Base-by-base conservation (phyloP, 2,329 filamentous ascomycete genomes). In the Fusarium sp. region DNA sequence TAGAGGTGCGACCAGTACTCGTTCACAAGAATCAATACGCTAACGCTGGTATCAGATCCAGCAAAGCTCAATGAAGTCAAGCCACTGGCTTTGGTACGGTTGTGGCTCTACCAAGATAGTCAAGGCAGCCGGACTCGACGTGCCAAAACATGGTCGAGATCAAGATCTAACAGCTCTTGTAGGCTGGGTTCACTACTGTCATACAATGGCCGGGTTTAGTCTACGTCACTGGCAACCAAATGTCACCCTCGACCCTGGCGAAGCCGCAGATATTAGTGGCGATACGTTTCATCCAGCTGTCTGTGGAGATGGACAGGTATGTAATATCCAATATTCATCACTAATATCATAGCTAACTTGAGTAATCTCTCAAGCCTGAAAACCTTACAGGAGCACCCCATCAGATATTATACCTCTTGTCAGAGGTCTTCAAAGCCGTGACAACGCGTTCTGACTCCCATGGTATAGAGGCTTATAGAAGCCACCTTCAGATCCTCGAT, bases 11-110 rank as follows among this genome's bases (percentile, higher is more conserved):
- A 6, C 3, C 15, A 10, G 35, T 1, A 21, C 4, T 8, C 4
- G 5, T 4, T 18, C 0, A 2, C 18, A n/a, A 6, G 2, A 3
- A 2, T 5, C 1, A 4, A 20, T 16, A 1, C 8, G 44, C 28
- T 61, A 3, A 38, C 4, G 9, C 3, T 12, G 5, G 8, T 4
- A 0, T 6, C 11, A 74, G 71, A 47, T 72, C 4, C 66, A 73
- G 5, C 69, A 71, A 6, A 55, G 38, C 5, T 68, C 71, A 0
- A 57, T 55, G 11, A 64, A 53, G 2, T 60, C 71, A 5, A 70
- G 56, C 9, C 64, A 72, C 11, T 74, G 71, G 71, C n/a, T 71
- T 0, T 71, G 69, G 69, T 74, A 69, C 8, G 46, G 46, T 3
- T 71, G 71, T 15, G 71, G 71, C 3, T 56, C 59, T 0, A 57